Base-by-base conservation (phyloP, 2,329 filamentous ascomycete species). In the Talaromyces verruculosus region DNA sequence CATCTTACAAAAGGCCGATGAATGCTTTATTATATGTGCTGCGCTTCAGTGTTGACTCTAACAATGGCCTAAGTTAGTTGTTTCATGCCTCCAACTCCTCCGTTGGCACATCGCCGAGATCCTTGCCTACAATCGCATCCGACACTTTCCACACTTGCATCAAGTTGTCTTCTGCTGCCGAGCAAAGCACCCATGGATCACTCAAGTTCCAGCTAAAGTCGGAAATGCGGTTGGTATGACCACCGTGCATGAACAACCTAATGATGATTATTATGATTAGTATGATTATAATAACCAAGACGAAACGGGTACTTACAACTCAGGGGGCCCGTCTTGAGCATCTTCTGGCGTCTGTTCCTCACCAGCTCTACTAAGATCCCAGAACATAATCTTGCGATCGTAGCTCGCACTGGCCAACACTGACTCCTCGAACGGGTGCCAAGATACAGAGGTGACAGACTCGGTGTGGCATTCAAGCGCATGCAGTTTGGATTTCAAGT, bases 131-230 rank as follows among this genome's bases (percentile, higher is more conserved):
- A 75, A 95, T 93, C 1, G 91, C 87, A 73, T 92, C 89, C 3
- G 91, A 88, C 25, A 93, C 90, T 79, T 92, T 93, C 91, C 91
- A 98, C 71, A 97, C 91, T 79, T 99, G 95, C 69, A 99, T 86
- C 70, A 98, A 84, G 75, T 99, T 99, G 81, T 99, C 95, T 77
- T 99, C 96, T 0, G 94, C 95, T 17, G 95, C 93, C 68, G 91
- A 96, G 77, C 93, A 93, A 71, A 99, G 91, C 64, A 97, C 87
- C 96, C 96, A 99, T 4, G 94, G 93, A 73, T 97, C 93, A 76
- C 96, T 97, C 71, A 88, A 88, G 79, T 99, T 99, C 94, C 94
- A 99, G 80, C 91, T 94, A 75, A 99, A 99, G 79, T 99, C 96
- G 41, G 92, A 93, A 68, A 99, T 88, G 71, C 96, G 91, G 80